A percentile compares a stretch with the other conserved stretches of the same genome.
Evolutionary conservation across 352 stramenopile species (phyloP).

Genomic region (Pythium volutum): DNA sequence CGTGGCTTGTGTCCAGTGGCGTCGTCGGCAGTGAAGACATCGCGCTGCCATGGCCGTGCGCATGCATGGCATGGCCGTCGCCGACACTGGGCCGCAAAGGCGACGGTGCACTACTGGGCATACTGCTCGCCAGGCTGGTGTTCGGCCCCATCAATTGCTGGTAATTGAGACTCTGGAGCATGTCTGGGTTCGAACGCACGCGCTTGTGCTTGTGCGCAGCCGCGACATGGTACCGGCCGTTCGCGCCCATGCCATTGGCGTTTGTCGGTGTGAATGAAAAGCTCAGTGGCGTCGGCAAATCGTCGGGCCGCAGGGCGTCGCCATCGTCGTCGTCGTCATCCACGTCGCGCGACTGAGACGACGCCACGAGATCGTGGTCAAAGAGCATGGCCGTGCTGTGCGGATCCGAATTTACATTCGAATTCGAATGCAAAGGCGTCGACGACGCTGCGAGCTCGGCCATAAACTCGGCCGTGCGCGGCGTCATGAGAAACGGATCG

Average conservation of each 20-base stretch:
- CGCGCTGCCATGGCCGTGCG: background rate
- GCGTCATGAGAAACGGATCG: constrained; percentile 23
- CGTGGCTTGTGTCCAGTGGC: constrained; percentile 17
- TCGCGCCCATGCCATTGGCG: background rate
- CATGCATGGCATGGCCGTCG: background rate
- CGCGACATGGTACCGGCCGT: constrained; percentile 23
- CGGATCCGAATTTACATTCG: background rate
- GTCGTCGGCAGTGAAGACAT: constrained; percentile 26
- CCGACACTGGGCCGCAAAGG: constrained; percentile 22
- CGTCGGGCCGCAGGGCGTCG: constrained; percentile 11
- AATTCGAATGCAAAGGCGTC: background rate
- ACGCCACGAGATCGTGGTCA: constrained; percentile 29
- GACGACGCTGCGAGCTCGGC: constrained; percentile 12
- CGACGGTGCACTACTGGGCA: background rate
- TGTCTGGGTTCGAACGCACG: constrained; percentile 31
- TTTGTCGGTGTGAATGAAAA: constrained; percentile 26
- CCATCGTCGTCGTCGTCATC: constrained; percentile 18
- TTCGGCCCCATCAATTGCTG: constrained; percentile 23
- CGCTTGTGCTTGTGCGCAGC: constrained; percentile 33
- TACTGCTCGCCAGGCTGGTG: background rate
- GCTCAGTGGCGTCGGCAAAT: constrained; percentile 26
- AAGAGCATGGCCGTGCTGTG: constrained; percentile 25
- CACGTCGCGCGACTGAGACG: too few species aligned
- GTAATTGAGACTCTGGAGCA: constrained; percentile 26
- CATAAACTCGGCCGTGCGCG: constrained; percentile 28